Evolutionary conservation across 169 alveolate species (phyloP).

Genomic region (Condylostoma magnum): DNA sequence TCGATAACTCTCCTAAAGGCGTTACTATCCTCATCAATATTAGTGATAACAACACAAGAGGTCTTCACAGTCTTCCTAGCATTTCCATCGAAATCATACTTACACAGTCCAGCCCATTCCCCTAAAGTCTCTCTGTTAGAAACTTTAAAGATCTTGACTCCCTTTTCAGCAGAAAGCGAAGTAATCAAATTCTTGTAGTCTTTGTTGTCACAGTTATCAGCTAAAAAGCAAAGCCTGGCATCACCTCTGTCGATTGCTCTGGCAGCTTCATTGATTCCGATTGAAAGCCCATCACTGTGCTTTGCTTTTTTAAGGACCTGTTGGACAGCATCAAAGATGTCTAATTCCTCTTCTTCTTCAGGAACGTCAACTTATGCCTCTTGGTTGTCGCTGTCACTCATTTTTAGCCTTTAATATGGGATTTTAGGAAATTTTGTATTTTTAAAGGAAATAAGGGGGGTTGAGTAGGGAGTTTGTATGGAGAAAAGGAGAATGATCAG

Average conservation of each 20-base stretch:
- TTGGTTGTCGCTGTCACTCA: too few species aligned
- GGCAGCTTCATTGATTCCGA: conserved; percentile 32
- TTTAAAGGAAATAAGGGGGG: too few species aligned
- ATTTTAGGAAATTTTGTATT: too few species aligned
- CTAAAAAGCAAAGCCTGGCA: conserved; percentile 25
- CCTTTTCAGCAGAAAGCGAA: conserved; percentile 20
- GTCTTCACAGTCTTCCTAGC: conserved; percentile 13
- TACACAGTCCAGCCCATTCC: conserved; percentile 32
- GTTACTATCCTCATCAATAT: conserved; percentile 22
- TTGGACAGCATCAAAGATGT: conserved; percentile 14
- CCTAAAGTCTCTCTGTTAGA: conserved; percentile 7
- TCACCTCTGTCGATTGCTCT: conserved; percentile 29
- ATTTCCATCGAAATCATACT: conserved; percentile 1
- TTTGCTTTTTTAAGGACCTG: conserved; percentile 24
- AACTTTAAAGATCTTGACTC: conserved; percentile 13
- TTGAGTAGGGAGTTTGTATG: too few species aligned
- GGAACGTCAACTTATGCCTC: conserved; percentile 8
- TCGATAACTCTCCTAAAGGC: too few species aligned
- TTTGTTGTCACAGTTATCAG: conserved; percentile 21
- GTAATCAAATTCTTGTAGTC: conserved; percentile 9
- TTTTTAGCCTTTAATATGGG: too few species aligned
- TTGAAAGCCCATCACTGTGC: conserved; percentile 22
- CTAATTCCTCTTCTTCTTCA: conserved; percentile 17
- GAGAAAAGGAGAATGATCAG: too few species aligned
- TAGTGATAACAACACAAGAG: conserved; percentile 14